Evolutionary conservation across 2,329 filamentous ascomycete species (phyloP), one percentile per base, ranked within the genome.

Genomic region (Colletotrichum sp.): DNA sequence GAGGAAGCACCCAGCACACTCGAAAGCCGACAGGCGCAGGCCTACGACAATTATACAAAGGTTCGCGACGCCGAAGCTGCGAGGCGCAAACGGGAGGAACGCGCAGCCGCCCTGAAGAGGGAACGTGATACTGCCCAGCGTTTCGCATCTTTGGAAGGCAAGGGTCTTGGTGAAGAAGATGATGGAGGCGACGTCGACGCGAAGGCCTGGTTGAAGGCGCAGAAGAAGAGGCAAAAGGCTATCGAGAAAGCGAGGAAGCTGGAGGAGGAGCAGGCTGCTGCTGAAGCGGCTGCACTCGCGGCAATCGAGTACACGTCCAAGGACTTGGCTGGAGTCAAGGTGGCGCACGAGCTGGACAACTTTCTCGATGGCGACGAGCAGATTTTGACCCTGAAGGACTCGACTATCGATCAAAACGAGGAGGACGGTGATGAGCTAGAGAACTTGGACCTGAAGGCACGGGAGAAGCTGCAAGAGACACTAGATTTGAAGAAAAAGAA

Each of bases 141-240:
- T 70, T 91, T 93, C 81, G 89, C 93, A 16, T 91, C 94, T 77
- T 87, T 99, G 13, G 92, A 97, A 81, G 97, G 97, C 75, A 93
- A 94, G 82, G 94, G 96, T 1, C 87, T 99, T 4, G 97, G 95
- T 64, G 97, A 99, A 44, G 88, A 87, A 1, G 93, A 93, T 60
- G 92, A 91, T 4, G 91, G 88, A 8, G 91, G 87, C 5, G 92
- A 93, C 15, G 80, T 94, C 30, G 95, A 98, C 83, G 95, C 96
- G 16, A 95, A 95, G 83, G 89, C 94, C 2, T 99, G 97, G 97
- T 85, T 99, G 76, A 92, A 94, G 80, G 93, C 93, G 75, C 94
- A 96, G 84, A 99, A 98, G 89, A 99, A 98, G 88, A 91, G 96
- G 68, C 95, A 98, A 84, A 98, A 96, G 89, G 95, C 96, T 85